These are phyloP conservation scores for Heliosperma pusillum DNA, from an alignment of 148 eudicot species.

Conservation along the genomic window DNA sequence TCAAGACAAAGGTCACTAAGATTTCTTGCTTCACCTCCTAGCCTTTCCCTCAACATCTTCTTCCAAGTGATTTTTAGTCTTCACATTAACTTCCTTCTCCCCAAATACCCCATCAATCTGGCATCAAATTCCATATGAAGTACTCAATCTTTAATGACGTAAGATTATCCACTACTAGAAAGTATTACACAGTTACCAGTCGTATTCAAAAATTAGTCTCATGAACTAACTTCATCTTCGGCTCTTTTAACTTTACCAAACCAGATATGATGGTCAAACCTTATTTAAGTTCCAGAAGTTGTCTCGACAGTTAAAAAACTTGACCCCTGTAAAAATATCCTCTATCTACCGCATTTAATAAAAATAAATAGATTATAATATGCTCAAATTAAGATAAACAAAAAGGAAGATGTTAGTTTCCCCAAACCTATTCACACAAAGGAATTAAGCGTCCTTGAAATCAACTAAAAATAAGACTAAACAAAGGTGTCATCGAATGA, in stretches of 20 bases:
- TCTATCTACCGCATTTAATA: neutral
- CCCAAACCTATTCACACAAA: neutral
- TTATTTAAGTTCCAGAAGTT: neutral
- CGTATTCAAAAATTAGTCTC: neutral
- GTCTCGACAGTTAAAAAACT: neutral
- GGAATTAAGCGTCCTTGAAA: neutral
- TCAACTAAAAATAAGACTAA: neutral
- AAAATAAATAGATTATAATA: neutral
- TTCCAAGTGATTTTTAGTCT: neutral
- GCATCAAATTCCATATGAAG: neutral
- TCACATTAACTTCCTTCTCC: neutral
- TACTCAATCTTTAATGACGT: neutral
- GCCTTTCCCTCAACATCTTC: neutral
- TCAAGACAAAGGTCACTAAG: neutral
- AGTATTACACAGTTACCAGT: neutral
- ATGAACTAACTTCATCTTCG: neutral
- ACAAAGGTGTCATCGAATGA: neutral
- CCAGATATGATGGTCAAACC: neutral
- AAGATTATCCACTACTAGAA: neutral
- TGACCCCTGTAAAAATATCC: neutral
- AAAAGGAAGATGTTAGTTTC: neutral
- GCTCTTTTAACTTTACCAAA: neutral
- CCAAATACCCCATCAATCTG: neutral
- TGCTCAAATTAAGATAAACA: neutral
- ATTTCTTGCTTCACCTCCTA: neutral